These are phyloP conservation scores for Trichoderma polysporum DNA, from an alignment of 2,329 filamentous ascomycete species.

Conservation along the genomic window DNA sequence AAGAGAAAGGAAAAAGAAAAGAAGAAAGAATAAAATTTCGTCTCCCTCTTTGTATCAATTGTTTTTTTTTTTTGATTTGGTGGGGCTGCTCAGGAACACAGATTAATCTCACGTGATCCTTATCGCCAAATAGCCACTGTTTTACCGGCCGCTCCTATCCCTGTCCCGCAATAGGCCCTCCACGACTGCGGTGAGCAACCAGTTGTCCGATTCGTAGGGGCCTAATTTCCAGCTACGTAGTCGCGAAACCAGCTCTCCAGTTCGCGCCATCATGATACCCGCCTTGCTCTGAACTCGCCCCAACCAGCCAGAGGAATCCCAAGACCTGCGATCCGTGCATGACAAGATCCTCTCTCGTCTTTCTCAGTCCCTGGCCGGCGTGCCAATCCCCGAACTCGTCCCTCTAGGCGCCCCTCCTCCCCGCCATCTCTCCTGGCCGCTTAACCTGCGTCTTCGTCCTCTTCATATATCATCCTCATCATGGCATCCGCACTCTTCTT, in stretches of 20 bases:
- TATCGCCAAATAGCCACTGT: conserved; percentile 5
- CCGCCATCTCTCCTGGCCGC: conserved; percentile 27
- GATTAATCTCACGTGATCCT: conserved; percentile 23
- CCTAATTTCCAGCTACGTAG: conserved; percentile 20
- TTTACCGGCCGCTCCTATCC: conserved; percentile 22
- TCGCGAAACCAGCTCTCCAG: conserved; percentile 6
- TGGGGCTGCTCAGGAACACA: neutral
- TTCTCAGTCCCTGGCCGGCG: conserved; percentile 26
- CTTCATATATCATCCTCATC: conserved; percentile 34
- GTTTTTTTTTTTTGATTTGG: neutral
- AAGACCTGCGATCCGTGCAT: neutral
- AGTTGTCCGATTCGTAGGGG: conserved; percentile 8
- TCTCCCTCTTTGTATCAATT: neutral
- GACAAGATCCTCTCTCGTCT: neutral
- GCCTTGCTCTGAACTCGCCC: conserved; percentile 2
- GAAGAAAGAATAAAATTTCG: conserved; percentile 17
- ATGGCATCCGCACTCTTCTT: conserved; percentile 99
- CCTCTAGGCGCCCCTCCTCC: conserved; percentile 30
- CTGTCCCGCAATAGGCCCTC: neutral
- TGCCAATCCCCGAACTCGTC: conserved; percentile 21
- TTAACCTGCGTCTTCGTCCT: conserved; percentile 27
- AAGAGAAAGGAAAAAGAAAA: conserved; percentile 47
- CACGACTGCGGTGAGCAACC: conserved; percentile 17
- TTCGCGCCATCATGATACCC: conserved; percentile 16
- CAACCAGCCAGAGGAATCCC: neutral